Conservation (phyloP, 306 rosid species). For the Casuarina cunninghamiana region DNA sequence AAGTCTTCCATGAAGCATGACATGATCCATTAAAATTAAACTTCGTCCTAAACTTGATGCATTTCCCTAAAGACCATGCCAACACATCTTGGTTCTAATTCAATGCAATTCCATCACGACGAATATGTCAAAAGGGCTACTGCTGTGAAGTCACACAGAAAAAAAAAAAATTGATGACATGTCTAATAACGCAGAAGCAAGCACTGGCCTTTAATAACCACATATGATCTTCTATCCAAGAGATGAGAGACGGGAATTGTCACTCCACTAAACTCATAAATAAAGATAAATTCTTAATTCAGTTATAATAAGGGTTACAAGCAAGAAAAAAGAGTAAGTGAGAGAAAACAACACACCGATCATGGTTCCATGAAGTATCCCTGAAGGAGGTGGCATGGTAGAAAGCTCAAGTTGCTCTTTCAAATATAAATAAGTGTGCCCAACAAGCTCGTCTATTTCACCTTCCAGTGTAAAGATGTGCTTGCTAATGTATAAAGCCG, state of each 20-base stretch:
- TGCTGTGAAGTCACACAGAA: background rate
- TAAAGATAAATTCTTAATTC: background rate
- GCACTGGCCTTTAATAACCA: background rate
- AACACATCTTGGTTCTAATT: too few relatives aligned
- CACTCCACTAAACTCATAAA: background rate
- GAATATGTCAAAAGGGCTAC: background rate
- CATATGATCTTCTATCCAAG: background rate
- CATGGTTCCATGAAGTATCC: slow-evolving; percentile 79
- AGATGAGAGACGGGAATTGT: background rate
- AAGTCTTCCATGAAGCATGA: too few relatives aligned
- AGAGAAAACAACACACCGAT: slow-evolving; percentile 46
- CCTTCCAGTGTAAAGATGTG: slow-evolving; percentile 49
- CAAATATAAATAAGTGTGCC: slow-evolving; percentile 66
- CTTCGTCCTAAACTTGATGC: too few relatives aligned
- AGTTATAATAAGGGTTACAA: background rate
- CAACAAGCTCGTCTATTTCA: slow-evolving; percentile 62
- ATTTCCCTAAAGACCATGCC: too few relatives aligned
- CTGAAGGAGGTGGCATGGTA: slow-evolving; percentile 55
- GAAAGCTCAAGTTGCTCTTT: slow-evolving; percentile 76
- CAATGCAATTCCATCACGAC: background rate
- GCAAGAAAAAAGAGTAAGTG: background rate
- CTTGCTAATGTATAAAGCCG: slow-evolving; percentile 54
- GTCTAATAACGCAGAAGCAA: background rate
- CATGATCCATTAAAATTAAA: too few relatives aligned
- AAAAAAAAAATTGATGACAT: background rate